Percentiles rank a stretch among this genome's conserved stretches.
phyloP scores from a whole-genome alignment of 371 early-diverging fungal genomes.

The Gilbertella persicaria region DNA sequence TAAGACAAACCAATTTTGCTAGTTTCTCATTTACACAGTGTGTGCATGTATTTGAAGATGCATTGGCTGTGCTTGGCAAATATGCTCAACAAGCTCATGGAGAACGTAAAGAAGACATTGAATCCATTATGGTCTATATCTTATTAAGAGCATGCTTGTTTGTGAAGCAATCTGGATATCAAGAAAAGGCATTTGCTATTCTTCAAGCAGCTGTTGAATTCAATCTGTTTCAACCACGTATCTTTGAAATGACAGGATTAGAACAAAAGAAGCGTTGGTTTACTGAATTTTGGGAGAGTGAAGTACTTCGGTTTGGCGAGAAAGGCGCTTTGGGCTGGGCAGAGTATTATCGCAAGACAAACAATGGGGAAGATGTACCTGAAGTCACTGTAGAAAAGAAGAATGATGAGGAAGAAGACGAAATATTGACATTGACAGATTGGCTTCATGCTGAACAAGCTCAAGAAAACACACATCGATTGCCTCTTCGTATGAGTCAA shows the following conservation, averaged over 20 bases:
- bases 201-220: slow-evolving; percentile 79
- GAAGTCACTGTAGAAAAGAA: background rate
- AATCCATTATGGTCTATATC: slow-evolving; percentile 65
- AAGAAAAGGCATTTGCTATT: slow-evolving; percentile 68
- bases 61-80: slow-evolving; percentile 44
- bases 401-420: slow-evolving; percentile 19
- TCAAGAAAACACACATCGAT: slow-evolving; percentile 22
- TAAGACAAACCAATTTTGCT: slow-evolving; percentile 71
- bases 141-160: slow-evolving; percentile 65
- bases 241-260: slow-evolving; percentile 30
- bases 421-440: slow-evolving; percentile 6
- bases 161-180: slow-evolving; percentile 70
- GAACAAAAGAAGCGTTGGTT: slow-evolving; percentile 59
- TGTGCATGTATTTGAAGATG: slow-evolving; percentile 66
- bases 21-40: slow-evolving; percentile 68
- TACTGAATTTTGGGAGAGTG: slow-evolving; percentile 79
- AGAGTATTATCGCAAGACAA: slow-evolving; percentile 23
- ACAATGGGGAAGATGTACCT: slow-evolving; percentile 20
- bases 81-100: slow-evolving; percentile 14
- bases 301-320: slow-evolving; percentile 78
- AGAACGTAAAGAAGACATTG: slow-evolving; percentile 45
- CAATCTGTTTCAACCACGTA: slow-evolving; percentile 62
- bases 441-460: slow-evolving; percentile 10
- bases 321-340: slow-evolving; percentile 67
- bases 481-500: slow-evolving; percentile 34